Conservation (phyloP, 140 eudicot genomes). For the Oenanthe javanica region DNA sequence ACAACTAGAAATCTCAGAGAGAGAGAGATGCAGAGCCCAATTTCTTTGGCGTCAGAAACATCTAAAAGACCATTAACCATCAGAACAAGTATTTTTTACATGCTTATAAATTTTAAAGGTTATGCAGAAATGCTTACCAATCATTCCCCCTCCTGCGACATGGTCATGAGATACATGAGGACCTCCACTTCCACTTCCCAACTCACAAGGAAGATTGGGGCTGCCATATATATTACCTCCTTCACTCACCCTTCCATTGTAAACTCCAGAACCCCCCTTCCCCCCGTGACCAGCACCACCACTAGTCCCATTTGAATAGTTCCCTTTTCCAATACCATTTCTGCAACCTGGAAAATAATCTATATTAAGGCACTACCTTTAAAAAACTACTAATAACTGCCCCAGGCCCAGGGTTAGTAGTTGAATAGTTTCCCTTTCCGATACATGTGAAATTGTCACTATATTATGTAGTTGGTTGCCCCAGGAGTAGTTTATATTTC, state of each 20-base stretch:
- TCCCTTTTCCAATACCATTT: constrained; percentile 76
- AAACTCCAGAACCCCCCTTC: constrained; percentile 75
- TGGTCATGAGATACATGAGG: constrained; percentile 51
- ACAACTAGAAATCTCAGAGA: not conserved
- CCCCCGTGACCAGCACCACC: constrained; percentile 99
- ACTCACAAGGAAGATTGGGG: constrained; percentile 86
- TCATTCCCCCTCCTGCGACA: constrained; percentile 93
- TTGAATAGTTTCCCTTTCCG: not conserved
- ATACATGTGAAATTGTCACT: not conserved
- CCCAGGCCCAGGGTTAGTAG: not conserved
- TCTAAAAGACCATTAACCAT: not conserved
- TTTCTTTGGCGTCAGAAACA: not conserved
- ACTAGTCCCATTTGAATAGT: constrained; percentile 80
- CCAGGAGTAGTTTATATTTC: not conserved
- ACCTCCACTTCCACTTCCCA: constrained; percentile 86
- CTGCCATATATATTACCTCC: constrained; percentile 77
- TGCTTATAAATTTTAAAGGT: not conserved
- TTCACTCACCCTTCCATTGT: constrained; percentile 55
- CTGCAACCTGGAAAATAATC: constrained; percentile 57
- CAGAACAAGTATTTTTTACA: not conserved
- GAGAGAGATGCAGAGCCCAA: not conserved
- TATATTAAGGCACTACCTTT: constrained; percentile 12
- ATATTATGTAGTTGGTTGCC: not conserved
- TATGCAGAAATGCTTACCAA: constrained; percentile 38
- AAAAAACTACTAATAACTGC: not conserved